phyloP scores from a whole-genome alignment of 495 filamentous ascomycete genomes.

The Podospora pseudopauciseta region DNA sequence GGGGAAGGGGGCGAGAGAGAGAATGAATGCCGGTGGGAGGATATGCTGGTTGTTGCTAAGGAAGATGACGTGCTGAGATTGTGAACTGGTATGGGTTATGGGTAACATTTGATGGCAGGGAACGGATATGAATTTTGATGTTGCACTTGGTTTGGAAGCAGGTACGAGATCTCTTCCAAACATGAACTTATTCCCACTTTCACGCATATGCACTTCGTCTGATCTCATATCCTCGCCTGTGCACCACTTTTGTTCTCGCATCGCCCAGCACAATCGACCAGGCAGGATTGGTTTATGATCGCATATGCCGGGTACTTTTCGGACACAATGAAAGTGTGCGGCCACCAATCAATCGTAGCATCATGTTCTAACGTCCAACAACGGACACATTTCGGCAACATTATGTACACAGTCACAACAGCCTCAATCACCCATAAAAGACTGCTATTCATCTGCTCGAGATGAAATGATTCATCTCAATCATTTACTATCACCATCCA shows the following conservation, averaged over 20 bases:
- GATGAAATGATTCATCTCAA: background rate
- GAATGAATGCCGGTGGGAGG: background rate
- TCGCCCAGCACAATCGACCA: too few relatives aligned
- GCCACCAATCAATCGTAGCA: background rate
- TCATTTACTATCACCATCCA: background rate
- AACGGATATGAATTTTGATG: background rate
- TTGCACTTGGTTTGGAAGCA: background rate
- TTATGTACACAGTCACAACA: background rate
- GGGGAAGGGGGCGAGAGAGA: background rate
- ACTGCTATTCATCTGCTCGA: background rate
- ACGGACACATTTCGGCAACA: constrained; percentile 14
- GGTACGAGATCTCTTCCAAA: background rate
- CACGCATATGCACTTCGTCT: background rate
- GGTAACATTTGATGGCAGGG: background rate
- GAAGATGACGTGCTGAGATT: background rate
- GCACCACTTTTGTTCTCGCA: too few relatives aligned
- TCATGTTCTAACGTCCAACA: background rate
- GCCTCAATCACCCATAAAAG: background rate
- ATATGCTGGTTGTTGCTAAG: background rate
- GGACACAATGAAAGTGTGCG: background rate
- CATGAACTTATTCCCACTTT: background rate
- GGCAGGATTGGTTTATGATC: background rate
- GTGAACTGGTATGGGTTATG: background rate
- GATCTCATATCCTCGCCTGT: background rate
- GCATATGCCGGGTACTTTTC: constrained; percentile 15